Percentiles rank a stretch among this genome's conserved stretches.
These are phyloP conservation scores for Phytophthora rubi DNA, from an alignment of 352 stramenopile genomes.

Conservation along the genomic window DNA sequence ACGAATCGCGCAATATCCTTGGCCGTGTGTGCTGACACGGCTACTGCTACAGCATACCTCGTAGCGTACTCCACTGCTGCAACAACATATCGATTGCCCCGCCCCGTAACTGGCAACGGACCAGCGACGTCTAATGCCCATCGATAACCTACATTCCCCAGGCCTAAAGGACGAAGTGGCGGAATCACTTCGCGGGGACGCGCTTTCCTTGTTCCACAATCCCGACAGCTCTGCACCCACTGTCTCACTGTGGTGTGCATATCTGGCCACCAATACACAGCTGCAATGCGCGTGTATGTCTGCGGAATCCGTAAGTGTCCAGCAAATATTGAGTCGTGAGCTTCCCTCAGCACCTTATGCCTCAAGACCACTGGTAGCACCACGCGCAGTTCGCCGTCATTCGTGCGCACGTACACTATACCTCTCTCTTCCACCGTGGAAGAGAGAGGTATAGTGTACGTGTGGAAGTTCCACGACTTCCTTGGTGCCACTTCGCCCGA, in stretches of 20 bases:
- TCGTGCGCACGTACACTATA: too few relatives aligned
- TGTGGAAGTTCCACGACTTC: too few relatives aligned
- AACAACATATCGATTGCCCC: neutral
- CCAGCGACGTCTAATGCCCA: slow-evolving; percentile 1
- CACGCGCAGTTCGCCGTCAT: too few relatives aligned
- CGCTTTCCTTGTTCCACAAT: slow-evolving; percentile 4
- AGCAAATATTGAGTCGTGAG: slow-evolving; percentile 9
- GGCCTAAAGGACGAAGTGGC: neutral
- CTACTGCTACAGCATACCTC: neutral
- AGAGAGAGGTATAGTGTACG: too few relatives aligned
- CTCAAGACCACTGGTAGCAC: too few relatives aligned
- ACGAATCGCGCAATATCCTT: slow-evolving; percentile 2
- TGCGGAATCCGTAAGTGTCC: neutral
- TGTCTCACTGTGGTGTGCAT: neutral
- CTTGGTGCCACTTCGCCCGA: too few relatives aligned
- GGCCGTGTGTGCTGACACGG: neutral
- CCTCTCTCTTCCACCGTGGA: too few relatives aligned
- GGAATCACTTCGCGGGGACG: slow-evolving; percentile 1
- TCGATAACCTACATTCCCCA: neutral
- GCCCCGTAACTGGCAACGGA: too few relatives aligned
- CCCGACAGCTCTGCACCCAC: slow-evolving; percentile 4
- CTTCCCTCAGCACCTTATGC: too few relatives aligned
- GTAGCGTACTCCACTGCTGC: neutral
- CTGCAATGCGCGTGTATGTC: neutral
- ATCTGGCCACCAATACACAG: neutral